Conservation (phyloP, 176 grass and related monocot genomes). For the Aechmea fasciata region DNA sequence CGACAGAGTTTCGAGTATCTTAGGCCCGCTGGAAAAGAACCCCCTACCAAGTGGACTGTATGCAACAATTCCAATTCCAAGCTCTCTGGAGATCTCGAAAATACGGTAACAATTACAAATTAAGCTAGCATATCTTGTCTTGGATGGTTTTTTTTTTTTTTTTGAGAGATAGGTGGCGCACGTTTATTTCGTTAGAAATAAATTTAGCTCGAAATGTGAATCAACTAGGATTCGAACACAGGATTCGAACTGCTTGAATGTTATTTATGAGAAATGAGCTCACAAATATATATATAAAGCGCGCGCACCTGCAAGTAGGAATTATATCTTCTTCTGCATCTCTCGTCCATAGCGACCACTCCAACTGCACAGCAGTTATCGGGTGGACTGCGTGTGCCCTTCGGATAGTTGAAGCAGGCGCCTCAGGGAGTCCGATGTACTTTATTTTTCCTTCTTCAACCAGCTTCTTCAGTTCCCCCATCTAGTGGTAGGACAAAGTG, state of each 20-base stretch:
- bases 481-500: conserved; percentile 8
- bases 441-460: conserved; percentile 65
- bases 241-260: no score
- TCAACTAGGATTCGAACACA: no score
- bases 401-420: conserved; percentile 45
- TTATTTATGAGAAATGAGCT: no score
- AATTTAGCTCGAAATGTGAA: no score
- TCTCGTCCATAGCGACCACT: conserved; percentile 68
- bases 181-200: no score
- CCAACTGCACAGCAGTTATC: conserved; percentile 45
- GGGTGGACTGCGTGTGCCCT: conserved; percentile 57
- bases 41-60: conserved; percentile 58
- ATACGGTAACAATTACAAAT: no score
- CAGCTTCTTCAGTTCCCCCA: conserved; percentile 56
- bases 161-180: no score
- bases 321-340: conserved; percentile 53
- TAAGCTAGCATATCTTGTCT: no score
- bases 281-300: no score
- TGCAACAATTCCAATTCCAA: conserved; percentile 67
- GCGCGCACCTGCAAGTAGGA: no score
- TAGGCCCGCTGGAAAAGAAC: conserved; percentile 37
- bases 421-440: conserved; percentile 55
- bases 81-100: conserved; percentile 42
- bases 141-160: no score
- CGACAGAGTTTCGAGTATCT: conserved; percentile 20